These are phyloP conservation scores for Suillus placidus DNA, from an alignment of 768 basidiomycete genomes.

Conservation along the genomic window DNA sequence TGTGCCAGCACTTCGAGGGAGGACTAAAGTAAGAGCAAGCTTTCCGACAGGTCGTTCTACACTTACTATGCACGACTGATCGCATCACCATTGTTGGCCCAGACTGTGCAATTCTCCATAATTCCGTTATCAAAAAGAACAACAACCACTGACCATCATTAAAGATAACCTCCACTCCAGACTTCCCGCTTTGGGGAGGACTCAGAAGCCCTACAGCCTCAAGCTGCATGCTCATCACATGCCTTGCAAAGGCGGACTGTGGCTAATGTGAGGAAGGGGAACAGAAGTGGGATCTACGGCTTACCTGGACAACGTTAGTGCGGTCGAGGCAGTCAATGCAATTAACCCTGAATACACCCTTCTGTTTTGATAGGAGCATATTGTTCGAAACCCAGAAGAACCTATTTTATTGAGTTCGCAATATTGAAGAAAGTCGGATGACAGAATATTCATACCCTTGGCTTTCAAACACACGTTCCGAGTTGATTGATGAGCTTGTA, in stretches of 20 bases:
- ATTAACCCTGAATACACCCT: constrained; percentile 86
- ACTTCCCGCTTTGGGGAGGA: constrained; percentile 52
- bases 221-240: constrained; percentile 75
- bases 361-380: constrained; percentile 74
- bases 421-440: constrained; percentile 1
- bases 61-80: constrained; percentile 86
- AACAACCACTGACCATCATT: constrained; percentile 61
- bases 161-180: constrained; percentile 72
- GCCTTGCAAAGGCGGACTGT: constrained; percentile 89
- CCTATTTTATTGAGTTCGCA: constrained; percentile 37
- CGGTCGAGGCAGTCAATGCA: constrained; percentile 96
- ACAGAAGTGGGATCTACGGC: constrained; percentile 15
- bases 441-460: constrained; percentile 62
- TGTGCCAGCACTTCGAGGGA: constrained; percentile 77
- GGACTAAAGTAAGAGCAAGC: not conserved
- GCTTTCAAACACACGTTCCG: constrained; percentile 71
- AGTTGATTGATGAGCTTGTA: constrained; percentile 72
- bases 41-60: not conserved
- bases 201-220: constrained; percentile 70
- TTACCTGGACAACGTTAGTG: constrained; percentile 91
- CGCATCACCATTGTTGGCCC: constrained; percentile 98
- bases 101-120: constrained; percentile 50
- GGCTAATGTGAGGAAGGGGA: constrained; percentile 12
- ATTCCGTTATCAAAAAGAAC: not conserved
- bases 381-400: constrained; percentile 84